Conservation (phyloP, 148 eudicot genomes). For the Rhododendron griersonianum region DNA sequence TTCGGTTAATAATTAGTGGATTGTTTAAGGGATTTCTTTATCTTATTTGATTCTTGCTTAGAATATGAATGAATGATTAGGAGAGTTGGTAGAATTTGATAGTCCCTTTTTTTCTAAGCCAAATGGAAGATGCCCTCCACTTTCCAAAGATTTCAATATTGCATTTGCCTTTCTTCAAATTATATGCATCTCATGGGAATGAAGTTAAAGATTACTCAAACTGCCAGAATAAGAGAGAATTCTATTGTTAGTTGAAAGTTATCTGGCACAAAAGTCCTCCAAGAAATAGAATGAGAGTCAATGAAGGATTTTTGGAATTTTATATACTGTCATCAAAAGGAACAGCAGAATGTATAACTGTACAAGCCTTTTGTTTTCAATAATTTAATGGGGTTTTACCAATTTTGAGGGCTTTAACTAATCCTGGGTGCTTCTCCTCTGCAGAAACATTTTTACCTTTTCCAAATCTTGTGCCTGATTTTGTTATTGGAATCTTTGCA, state of each 20-base stretch:
- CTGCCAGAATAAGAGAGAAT: slow-evolving; percentile 7
- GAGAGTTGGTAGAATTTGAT: slow-evolving; percentile 27
- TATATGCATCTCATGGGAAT: background rate
- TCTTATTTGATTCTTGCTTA: slow-evolving; percentile 21
- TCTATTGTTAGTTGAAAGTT: slow-evolving; percentile 18
- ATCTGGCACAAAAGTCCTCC: slow-evolving; percentile 23
- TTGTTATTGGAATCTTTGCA: slow-evolving; percentile 36
- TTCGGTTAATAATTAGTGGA: background rate
- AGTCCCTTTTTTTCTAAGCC: background rate
- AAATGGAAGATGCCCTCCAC: slow-evolving; percentile 8
- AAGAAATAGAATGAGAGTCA: slow-evolving; percentile 24
- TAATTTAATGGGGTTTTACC: slow-evolving; percentile 11
- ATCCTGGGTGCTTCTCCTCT: slow-evolving; percentile 39
- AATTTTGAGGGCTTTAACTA: slow-evolving; percentile 24
- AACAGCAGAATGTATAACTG: slow-evolving; percentile 18
- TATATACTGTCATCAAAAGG: slow-evolving; percentile 18
- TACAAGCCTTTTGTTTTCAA: slow-evolving; percentile 1
- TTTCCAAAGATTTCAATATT: slow-evolving; percentile 1
- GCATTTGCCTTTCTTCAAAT: slow-evolving; percentile 1
- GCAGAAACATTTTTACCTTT: slow-evolving; percentile 36
- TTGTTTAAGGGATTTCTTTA: background rate
- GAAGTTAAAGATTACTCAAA: slow-evolving; percentile 16
- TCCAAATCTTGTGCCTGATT: slow-evolving; percentile 34
- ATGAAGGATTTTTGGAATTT: slow-evolving; percentile 5
- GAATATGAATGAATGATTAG: slow-evolving; percentile 17